These are phyloP conservation scores for Medicago arabica DNA, from an alignment of 306 rosid species.

Conservation along the genomic window DNA sequence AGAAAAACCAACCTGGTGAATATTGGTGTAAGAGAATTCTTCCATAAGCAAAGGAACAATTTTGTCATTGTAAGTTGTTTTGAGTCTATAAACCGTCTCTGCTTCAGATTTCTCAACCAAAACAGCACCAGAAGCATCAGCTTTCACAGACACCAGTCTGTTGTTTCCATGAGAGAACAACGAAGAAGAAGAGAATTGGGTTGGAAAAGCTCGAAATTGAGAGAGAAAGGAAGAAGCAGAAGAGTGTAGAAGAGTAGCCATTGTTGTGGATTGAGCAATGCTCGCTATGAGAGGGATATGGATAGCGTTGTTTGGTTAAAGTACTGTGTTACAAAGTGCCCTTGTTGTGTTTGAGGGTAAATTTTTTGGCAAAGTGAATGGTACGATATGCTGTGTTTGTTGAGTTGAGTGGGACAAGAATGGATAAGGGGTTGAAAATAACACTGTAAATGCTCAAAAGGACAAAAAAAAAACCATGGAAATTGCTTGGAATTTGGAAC, in stretches of 20 bases:
- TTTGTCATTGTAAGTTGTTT: slow-evolving; percentile 64
- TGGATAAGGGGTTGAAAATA: too few species aligned
- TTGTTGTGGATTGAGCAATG: slow-evolving; percentile 31
- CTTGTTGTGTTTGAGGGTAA: neutral
- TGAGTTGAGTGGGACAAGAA: too few species aligned
- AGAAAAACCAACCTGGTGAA: slow-evolving; percentile 59
- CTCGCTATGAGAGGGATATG: neutral
- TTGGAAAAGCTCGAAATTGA: slow-evolving; percentile 53
- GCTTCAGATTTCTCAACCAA: slow-evolving; percentile 87
- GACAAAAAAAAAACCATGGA: too few species aligned
- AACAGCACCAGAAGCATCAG: slow-evolving; percentile 55
- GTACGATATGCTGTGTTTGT: too few species aligned
- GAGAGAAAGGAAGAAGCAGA: slow-evolving; percentile 69
- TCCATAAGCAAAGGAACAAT: slow-evolving; percentile 83
- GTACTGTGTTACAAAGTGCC: neutral
- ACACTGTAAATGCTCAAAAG: too few species aligned
- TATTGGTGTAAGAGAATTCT: slow-evolving; percentile 79
- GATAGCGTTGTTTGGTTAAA: slow-evolving; percentile 31
- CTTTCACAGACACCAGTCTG: slow-evolving; percentile 60
- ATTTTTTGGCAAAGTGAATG: too few species aligned
- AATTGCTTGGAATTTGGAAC: too few species aligned
- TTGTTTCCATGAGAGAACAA: slow-evolving; percentile 37
- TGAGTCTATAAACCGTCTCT: slow-evolving; percentile 68
- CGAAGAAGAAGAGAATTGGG: slow-evolving; percentile 37
- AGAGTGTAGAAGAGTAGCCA: slow-evolving; percentile 80